Evolutionary conservation across 371 early-diverging fungal genomes (phyloP), one percentile per base, ranked within the genome.

Genomic region (Mucor sp.): DNA sequence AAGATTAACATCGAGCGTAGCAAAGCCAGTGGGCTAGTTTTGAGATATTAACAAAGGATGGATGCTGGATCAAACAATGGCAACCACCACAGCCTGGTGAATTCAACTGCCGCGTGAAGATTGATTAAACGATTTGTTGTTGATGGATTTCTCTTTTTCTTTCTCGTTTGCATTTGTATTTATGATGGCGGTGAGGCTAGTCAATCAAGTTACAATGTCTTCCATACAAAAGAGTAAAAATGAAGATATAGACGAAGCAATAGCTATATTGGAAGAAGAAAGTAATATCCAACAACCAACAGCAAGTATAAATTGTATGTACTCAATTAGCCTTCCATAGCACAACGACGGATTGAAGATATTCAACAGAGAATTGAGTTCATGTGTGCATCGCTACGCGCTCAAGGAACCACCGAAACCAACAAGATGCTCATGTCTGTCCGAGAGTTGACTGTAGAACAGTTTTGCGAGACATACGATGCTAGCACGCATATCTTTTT

Each of bases 401-500:
- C 76, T 35, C 71, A 75, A 43, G 74, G 73, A 4, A 69, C 68
- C 33, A 71, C 63, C 14, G 66, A 75, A 48, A 69, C 76, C 6
- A 74, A 69, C n/a, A 65, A 71, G 28, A 64, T 80, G 23, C 57
- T 69, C 7, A 57, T 35, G 15, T 32, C 74, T 0, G 67, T 74
- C 32, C 58, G 71, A 37, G 47, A 74, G 12, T 25, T 78, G 19
- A 76, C 78, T 8, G 61, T 78, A 37, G 67, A 70, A 11, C 76
- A 78, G 39, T 78, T 72, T 60, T 80, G 78, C 56, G 63, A 72
- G 19, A 53, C 27, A 8, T 74, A 76, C 44, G 69, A 64, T 11
- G 74, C 69, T 11, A 55, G 68, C 30, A 66, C 67, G 2, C 58
- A 68, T 41, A 23, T 19, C 0, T 73, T 66, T 35, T 28, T 80